Conservation (phyloP, 78 protist genomes). For the Polysphondylium violaceum region DNA sequence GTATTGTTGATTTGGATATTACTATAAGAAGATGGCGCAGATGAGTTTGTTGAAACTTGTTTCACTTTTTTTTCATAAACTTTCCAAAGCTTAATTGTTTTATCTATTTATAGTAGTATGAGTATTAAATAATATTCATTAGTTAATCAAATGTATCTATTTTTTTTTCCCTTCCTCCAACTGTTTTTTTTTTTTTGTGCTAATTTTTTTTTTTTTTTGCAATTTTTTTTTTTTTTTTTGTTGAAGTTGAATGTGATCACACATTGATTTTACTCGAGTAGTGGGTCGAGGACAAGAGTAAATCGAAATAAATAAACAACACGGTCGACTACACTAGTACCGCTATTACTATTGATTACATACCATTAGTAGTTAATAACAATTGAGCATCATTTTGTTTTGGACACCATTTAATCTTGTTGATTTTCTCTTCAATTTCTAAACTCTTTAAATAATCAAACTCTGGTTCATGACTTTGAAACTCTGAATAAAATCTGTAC, state of each 20-base stretch:
- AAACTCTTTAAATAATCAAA: conserved; percentile 98
- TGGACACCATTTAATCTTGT: conserved; percentile 94
- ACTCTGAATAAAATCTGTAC: conserved; percentile 96
- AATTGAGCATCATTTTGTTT: conserved; percentile 76
- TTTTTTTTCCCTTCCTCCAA: no score
- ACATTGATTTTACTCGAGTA: no score
- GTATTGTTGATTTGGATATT: not conserved
- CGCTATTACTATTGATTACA: no score
- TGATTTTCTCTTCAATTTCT: conserved; percentile 99
- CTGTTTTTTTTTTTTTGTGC: not conserved
- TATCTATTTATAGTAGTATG: no score
- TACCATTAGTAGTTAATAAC: conserved; percentile 95
- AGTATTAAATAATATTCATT: no score
- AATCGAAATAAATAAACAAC: no score
- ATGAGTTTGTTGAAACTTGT: conserved; percentile 23
- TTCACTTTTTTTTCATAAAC: conserved; percentile 86
- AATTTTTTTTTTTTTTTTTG: not conserved
- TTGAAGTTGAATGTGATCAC: not conserved
- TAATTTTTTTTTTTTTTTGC: not conserved
- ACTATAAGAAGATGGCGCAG: conserved; percentile 29
- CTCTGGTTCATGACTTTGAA: conserved; percentile 98
- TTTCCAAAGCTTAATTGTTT: conserved; percentile 99
- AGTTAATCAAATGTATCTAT: no score
- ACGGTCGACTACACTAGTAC: no score
- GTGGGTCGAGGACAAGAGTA: no score